Base-by-base conservation (phyloP, 2,329 filamentous ascomycete genomes). In the Ophiocordyceps australis region DNA sequence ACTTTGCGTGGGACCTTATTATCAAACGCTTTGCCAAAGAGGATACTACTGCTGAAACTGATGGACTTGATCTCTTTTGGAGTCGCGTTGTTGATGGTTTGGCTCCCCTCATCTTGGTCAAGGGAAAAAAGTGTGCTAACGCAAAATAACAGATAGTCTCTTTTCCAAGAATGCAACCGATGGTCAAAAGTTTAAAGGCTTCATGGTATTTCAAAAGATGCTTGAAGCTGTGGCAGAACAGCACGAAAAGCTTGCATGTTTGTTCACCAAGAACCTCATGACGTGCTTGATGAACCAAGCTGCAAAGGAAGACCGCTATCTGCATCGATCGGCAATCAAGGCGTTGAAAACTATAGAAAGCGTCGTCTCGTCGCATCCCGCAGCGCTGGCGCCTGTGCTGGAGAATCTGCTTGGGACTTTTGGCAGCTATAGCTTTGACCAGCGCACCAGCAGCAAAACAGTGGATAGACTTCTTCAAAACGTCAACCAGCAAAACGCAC, bases 161-260 rank as follows among this genome's bases (percentile, higher is more conserved):
- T 94, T 95, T 45, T 75, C 80, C 5, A 69, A 75, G 29, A 71
- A 66, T 9, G 76, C 85, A 7, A 91, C 83, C 2, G 73, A 85
- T 22, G 81, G 85, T 38, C 77, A 91, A 29, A 95, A 94, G 49
- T 82, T 81, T 41, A 83, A 82, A 49, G 89, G 89, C 0, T 86
- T 95, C 50, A 71, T 85, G 40, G 65, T 95, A 3, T 81, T 94
- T 40, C 72, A 76, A 38, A 80, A 76, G 41, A 68, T 83, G 38
- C 53, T 94, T 4, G 54, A 62, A 23, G 54, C 55, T 4, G 49
- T 65, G 7, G 54, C 58, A 17, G 57, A 39, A 43, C 66, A 47
- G 14, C 41, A 41, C 12, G 27, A 36, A 29, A 64, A 61, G 38
- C 65, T 55, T 27, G 60, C 47, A 34, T 59, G 50, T 7, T 57